Evolutionary conservation across 164 flowering plant genomes (phyloP), one percentile per base, ranked within the genome.

Genomic region (Kalanchoe fedtschenkoi): DNA sequence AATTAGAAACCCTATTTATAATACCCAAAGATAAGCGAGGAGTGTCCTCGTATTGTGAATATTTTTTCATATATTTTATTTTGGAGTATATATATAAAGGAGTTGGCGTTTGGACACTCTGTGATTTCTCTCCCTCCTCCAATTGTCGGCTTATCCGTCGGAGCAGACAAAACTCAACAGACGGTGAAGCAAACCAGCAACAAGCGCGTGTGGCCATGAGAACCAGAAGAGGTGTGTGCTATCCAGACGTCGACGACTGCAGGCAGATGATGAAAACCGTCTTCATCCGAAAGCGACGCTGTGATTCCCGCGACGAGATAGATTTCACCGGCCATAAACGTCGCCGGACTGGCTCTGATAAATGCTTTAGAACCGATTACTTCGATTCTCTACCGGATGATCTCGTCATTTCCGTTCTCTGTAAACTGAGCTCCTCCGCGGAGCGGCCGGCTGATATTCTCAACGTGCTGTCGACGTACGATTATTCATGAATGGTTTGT

Each of bases 331-430:
- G 59, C 58, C 62, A 72, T 44, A 81, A 81, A 68, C 62, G 71
- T n/a, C 46, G 11, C 10, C 67, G 72, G 33, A 17, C 26, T 34
- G 62, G 62, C 19, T 33, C 29, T 19, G 58, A 14, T 32, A 16
- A 4, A 41, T 21, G 42, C 41, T 11, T 1, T 6, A 54, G 66
- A 26, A 41, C 29, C 30, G 88, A 85, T 66, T 74, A 76, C 26
- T 81, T 89, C 68, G 88, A 86, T 51, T 58, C 71, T 1, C 66
- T 89, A 58, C 91, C 89, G 0, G 96, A 86, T 39, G 96, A 89
- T 66, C 79, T 89, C 35, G 74, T 89, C 28, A 65, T 81, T 43
- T 70, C 53, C 61, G 80, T 89, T 63, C 80, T 89, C 33, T 57
- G 69, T 66, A 89, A 81, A 38, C 83, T 89, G 29, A 74, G 82